A percentile compares a stretch with the other conserved stretches of the same genome.
Conservation (phyloP, 2,329 filamentous ascomycete species). For the Amylocarpus encephaloides region DNA sequence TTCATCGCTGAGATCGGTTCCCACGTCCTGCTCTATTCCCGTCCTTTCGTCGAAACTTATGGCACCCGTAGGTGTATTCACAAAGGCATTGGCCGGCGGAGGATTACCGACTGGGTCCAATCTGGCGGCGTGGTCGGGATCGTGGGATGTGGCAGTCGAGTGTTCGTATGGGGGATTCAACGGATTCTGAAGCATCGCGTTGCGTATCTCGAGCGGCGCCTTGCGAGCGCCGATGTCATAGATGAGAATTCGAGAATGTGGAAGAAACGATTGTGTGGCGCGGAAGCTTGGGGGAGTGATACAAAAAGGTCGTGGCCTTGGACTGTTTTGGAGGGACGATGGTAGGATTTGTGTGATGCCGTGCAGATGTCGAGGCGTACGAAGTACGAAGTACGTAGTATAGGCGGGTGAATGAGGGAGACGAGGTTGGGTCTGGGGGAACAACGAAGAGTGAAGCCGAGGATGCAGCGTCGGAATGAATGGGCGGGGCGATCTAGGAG, state of each 20-base stretch:
- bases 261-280: constrained; percentile 15
- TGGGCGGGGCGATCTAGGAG: background rate
- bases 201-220: constrained; percentile 16
- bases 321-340: constrained; percentile 13
- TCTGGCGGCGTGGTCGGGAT: constrained; percentile 12
- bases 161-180: constrained; percentile 23
- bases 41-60: constrained; percentile 14
- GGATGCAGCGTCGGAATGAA: background rate
- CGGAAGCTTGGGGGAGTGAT: constrained; percentile 4
- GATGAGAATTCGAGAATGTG: constrained; percentile 13
- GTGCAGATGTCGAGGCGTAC: constrained; percentile 2
- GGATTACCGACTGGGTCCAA: background rate
- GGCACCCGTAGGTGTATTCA: constrained; percentile 15
- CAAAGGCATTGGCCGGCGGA: background rate
- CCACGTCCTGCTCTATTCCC: constrained; percentile 10
- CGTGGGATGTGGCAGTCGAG: constrained; percentile 13
- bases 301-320: constrained; percentile 9
- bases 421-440: background rate
- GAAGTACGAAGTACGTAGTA: no score
- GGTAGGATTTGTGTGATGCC: constrained; percentile 2
- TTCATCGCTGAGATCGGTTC: constrained; percentile 17
- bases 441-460: background rate
- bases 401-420: no score
- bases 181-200: constrained; percentile 24
- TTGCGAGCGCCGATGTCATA: constrained; percentile 15